Evolutionary conservation across 441 rosid species (phyloP).

Genomic region (Populus hybrid): DNA sequence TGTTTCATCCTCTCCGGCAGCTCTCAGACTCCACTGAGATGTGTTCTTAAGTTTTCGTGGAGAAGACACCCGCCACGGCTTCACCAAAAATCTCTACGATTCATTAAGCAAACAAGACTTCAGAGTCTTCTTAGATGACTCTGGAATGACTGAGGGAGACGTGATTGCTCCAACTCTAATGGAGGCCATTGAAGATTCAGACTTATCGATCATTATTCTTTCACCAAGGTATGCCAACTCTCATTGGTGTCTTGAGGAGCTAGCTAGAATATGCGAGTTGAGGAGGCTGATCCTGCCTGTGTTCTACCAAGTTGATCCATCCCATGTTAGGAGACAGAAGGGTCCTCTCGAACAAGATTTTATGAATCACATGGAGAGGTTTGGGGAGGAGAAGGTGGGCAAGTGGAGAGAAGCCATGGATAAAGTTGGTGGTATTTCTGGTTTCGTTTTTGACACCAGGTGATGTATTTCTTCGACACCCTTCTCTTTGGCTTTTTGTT

Average conservation of each 20-base stretch:
- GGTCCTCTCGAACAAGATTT: conserved; percentile 28
- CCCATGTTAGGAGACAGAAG: conserved; percentile 33
- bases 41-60: conserved; percentile 62
- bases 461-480: conserved; percentile 3
- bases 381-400: conserved; percentile 16
- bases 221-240: conserved; percentile 29
- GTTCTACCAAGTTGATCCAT: conserved; percentile 30
- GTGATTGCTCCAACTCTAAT: conserved; percentile 24
- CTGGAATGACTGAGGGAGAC: conserved; percentile 31
- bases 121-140: conserved; percentile 34
- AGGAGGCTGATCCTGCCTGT: conserved; percentile 31
- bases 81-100: conserved; percentile 28
- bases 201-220: conserved; percentile 23
- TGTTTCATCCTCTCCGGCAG: not conserved
- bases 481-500: too few relatives aligned
- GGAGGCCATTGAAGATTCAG: conserved; percentile 38
- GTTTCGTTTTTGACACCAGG: conserved; percentile 25
- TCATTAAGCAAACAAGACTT: conserved; percentile 24
- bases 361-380: conserved; percentile 11
- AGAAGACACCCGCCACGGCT: conserved; percentile 37
- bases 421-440: conserved; percentile 41
- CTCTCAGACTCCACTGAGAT: conserved; percentile 40
- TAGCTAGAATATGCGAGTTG: conserved; percentile 18
- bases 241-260: conserved; percentile 30
- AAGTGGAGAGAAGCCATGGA: conserved; percentile 45